These are phyloP conservation scores for Lojkania enalia DNA, from an alignment of 2,329 filamentous ascomycete genomes.

Conservation along the genomic window DNA sequence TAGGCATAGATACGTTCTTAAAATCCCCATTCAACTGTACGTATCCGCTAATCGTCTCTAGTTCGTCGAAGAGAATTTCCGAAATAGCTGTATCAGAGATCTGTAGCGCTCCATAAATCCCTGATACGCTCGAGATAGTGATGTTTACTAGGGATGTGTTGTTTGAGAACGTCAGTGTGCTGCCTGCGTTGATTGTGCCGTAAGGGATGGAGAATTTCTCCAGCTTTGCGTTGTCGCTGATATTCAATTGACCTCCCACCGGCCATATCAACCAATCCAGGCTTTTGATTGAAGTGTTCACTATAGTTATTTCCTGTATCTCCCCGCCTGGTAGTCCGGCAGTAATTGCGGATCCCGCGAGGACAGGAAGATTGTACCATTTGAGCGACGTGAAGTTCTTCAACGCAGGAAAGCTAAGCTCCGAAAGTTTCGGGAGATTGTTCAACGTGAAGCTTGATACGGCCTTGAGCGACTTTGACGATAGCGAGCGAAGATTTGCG, in stretches of 20 bases:
- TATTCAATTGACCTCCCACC: slow-evolving; percentile 16
- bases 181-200: slow-evolving; percentile 17
- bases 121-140: slow-evolving; percentile 13
- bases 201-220: slow-evolving; percentile 18
- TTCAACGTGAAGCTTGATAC: slow-evolving; percentile 17
- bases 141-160: slow-evolving; percentile 17
- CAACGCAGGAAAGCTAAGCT: slow-evolving; percentile 20
- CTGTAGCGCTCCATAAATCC: slow-evolving; percentile 20
- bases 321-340: slow-evolving; percentile 12
- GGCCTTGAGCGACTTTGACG: slow-evolving; percentile 17
- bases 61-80: slow-evolving; percentile 14
- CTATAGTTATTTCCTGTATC: slow-evolving; percentile 21
- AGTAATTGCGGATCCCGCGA: slow-evolving; percentile 17
- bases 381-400: slow-evolving; percentile 19
- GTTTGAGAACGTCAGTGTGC: slow-evolving; percentile 14
- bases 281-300: slow-evolving; percentile 19
- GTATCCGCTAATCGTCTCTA: slow-evolving; percentile 23
- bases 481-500: slow-evolving; percentile 17
- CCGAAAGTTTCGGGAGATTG: slow-evolving; percentile 24
- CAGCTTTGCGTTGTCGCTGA: slow-evolving; percentile 22
- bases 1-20: slow-evolving; percentile 26
- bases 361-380: slow-evolving; percentile 12
- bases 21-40: slow-evolving; percentile 20
- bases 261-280: slow-evolving; percentile 30
- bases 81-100: slow-evolving; percentile 14